These are phyloP conservation scores for Trichoderma polysporum DNA, from an alignment of 2,329 filamentous ascomycete genomes.

Conservation along the genomic window DNA sequence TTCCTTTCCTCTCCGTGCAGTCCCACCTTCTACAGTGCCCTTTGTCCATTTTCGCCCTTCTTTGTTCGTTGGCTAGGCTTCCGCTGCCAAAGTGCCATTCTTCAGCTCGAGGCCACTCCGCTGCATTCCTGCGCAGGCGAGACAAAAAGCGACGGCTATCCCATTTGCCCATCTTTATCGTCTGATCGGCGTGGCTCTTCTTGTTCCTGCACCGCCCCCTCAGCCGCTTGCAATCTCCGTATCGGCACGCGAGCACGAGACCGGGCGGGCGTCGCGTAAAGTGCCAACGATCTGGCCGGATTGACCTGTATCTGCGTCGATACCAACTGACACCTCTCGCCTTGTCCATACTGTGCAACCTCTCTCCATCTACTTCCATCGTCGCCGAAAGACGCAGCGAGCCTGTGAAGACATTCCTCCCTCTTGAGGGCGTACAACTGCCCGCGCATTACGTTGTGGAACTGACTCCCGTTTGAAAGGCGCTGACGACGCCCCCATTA, in stretches of 20 bases:
- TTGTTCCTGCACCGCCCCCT: constrained; percentile 18
- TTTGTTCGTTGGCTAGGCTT: not conserved
- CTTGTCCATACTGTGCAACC: constrained; percentile 7
- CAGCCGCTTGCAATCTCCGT: constrained; percentile 16
- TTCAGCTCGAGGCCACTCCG: not conserved
- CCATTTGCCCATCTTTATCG: not conserved
- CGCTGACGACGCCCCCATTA: constrained; percentile 3
- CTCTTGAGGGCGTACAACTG: constrained; percentile 1
- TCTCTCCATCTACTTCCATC: constrained; percentile 2
- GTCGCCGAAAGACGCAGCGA: constrained; percentile 1
- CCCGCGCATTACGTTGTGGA: not conserved
- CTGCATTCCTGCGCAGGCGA: constrained; percentile 4
- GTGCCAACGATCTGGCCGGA: constrained; percentile 11
- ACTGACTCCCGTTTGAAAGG: not conserved
- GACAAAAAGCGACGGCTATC: not conserved
- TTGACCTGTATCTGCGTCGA: not conserved
- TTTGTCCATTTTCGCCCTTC: not conserved
- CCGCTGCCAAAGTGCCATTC: not conserved
- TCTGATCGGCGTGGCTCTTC: constrained; percentile 1
- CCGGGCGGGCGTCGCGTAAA: constrained; percentile 19
- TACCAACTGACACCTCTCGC: not conserved
- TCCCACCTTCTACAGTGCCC: not conserved
- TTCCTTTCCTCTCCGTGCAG: not conserved
- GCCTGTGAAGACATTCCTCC: not conserved
- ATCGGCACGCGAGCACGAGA: constrained; percentile 22